Base-by-base conservation (phyloP, 345 rosid species). In the Bruguiera parviflora region DNA sequence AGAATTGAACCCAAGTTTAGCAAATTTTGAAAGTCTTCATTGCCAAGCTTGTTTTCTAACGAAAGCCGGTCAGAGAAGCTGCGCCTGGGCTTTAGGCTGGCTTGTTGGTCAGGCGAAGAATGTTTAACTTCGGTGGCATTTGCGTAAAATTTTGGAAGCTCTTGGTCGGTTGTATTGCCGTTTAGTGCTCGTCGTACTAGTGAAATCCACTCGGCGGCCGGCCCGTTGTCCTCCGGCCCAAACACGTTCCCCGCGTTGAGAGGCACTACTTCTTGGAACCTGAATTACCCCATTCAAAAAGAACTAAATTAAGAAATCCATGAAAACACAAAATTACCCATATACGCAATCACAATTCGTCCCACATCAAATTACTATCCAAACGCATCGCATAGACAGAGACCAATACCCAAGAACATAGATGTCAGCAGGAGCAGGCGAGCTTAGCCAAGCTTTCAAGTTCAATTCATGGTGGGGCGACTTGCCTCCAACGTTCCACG, bases 401-500 rank as follows among this genome's bases (percentile, higher is more conserved):
- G 49, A 43, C 19, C 18, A 7, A 11, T 91, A 91, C 97, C 97
- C 97, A 57, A 91, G 80, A 74, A 89, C 97, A 67, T 89, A 91
- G 61, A 91, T 84, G 71, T 91, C 96, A 11, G 92, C 88, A n/a
- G 89, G 84, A 8, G 84, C 53, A 20, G 87, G 78, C 21, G 84
- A 73, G 6, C 65, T 78, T 39, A 89, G 82, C 92, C 97, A 91
- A 65, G 89, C 91, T 73, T 61, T 73, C 51, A 91, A 69, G 83
- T 84, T 83, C 79, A 91, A 74, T 35, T 81, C 88, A 16, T 81
- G 85, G 47, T 86, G 81, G 25, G 97, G 97, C 19, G 92, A 80
- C 73, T 84, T 87, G 66, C 97, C 97, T 67, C 96, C 97, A 33
- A 87, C 97, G 78, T 91, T 91, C 97, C 97, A 91, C 62, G 97